Percentiles rank a stretch among this genome's conserved stretches.
These are phyloP conservation scores for Nakazawaea anatomiae DNA, from an alignment of 805 yeast genomes.

Conservation along the genomic window DNA sequence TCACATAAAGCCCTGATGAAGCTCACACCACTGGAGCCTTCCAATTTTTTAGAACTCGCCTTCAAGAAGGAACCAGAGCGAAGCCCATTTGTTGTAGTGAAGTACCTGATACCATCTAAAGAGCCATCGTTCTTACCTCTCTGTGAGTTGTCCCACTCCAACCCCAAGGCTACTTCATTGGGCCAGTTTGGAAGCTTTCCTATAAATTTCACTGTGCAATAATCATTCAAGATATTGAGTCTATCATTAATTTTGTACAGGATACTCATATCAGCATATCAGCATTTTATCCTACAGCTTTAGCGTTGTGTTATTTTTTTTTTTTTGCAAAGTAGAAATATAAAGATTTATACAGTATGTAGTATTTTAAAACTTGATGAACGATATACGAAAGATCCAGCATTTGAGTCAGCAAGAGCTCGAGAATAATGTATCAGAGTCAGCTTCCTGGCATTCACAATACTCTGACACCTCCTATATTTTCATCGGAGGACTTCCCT, in stretches of 20 bases:
- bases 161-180: constrained; percentile 51
- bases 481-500: constrained; percentile 68
- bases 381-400: constrained; percentile 35
- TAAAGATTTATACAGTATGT: constrained; percentile 11
- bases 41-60: constrained; percentile 25
- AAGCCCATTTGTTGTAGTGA: constrained; percentile 27
- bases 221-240: constrained; percentile 32
- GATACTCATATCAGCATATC: neutral
- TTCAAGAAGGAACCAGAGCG: constrained; percentile 65
- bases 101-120: constrained; percentile 49
- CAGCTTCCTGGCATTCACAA: constrained; percentile 88
- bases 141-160: constrained; percentile 75
- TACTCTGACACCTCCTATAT: constrained; percentile 72
- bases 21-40: constrained; percentile 15
- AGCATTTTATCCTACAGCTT: neutral
- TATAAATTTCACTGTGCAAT: constrained; percentile 57
- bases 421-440: constrained; percentile 45
- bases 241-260: constrained; percentile 15
- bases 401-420: constrained; percentile 64
- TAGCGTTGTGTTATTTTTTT: neutral
- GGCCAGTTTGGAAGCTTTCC: constrained; percentile 69
- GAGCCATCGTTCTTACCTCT: constrained; percentile 75
- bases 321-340: neutral
- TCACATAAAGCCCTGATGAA: constrained; percentile 45
- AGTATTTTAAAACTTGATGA: constrained; percentile 1